A percentile compares a stretch with the other conserved stretches of the same genome.
These are phyloP conservation scores for Symbiodinium pilosum DNA, from an alignment of 73 alveolate species.

Conservation along the genomic window DNA sequence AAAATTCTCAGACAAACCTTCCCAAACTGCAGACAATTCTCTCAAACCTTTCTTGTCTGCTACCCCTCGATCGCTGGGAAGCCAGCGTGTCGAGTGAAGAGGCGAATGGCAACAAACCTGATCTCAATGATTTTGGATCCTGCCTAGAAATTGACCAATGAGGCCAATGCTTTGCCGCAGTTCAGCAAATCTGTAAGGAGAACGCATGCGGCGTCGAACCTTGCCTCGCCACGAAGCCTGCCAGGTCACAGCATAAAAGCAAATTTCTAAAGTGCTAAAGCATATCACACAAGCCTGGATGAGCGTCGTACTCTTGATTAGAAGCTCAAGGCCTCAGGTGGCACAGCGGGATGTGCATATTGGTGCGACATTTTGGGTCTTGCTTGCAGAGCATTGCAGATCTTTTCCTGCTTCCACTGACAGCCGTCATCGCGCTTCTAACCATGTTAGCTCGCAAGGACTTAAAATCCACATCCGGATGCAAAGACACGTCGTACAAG, in stretches of 20 bases:
- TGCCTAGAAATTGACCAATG: no score
- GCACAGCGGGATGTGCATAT: not conserved
- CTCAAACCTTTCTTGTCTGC: no score
- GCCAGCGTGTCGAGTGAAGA: conserved; percentile 35
- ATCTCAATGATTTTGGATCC: no score
- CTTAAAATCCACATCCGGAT: conserved; percentile 55
- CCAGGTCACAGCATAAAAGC: not conserved
- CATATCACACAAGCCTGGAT: conserved; percentile 9
- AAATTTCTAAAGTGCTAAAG: not conserved
- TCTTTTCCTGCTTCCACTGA: no score
- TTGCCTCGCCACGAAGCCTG: conserved; percentile 75
- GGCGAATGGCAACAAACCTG: conserved; percentile 51
- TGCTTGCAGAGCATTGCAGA: no score
- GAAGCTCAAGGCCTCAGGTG: conserved; percentile 22
- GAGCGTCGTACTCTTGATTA: conserved; percentile 83
- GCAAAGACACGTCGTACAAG: conserved; percentile 61
- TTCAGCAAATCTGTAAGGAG: not conserved
- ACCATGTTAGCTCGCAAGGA: conserved; percentile 31
- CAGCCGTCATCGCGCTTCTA: not conserved
- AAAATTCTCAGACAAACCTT: no score
- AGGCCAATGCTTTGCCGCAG: no score
- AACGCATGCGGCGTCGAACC: conserved; percentile 47
- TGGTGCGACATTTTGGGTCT: no score
- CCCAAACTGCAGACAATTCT: no score
- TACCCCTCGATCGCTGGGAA: not conserved